phyloP scores from a whole-genome alignment of 2,329 filamentous ascomycete species.

The Didymella exigua region DNA sequence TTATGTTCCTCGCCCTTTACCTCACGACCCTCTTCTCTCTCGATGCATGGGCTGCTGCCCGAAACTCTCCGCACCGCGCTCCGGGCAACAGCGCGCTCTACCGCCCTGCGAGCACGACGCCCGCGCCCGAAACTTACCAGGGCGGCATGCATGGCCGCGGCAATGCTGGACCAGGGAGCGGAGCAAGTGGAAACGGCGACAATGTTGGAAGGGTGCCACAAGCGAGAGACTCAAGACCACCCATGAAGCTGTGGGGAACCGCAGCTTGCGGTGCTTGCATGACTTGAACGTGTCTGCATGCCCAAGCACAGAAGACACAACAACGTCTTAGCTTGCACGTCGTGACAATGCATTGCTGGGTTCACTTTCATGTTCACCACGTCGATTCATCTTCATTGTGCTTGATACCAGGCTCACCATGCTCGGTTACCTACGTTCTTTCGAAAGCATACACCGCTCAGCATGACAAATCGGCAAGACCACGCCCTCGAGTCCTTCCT shows the following conservation, averaged over 20 bases:
- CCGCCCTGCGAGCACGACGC: slow-evolving; percentile 29
- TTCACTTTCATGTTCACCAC: not conserved
- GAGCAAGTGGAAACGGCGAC: slow-evolving; percentile 18
- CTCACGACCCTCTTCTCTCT: slow-evolving; percentile 49
- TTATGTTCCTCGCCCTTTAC: slow-evolving; percentile 47
- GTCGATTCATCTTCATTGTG: too few relatives aligned
- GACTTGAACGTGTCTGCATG: slow-evolving; percentile 3
- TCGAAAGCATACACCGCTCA: not conserved
- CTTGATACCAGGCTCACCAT: not conserved
- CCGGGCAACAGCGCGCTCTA: slow-evolving; percentile 28
- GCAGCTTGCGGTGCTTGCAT: slow-evolving; percentile 41
- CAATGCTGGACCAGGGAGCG: slow-evolving; percentile 24
- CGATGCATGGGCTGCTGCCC: slow-evolving; percentile 45
- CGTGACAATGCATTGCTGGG: too few relatives aligned
- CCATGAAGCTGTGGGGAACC: slow-evolving; percentile 35
- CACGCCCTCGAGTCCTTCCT: not conserved
- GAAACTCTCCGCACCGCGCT: slow-evolving; percentile 39
- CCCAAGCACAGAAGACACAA: not conserved
- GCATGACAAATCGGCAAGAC: not conserved
- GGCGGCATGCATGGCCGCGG: slow-evolving; percentile 39
- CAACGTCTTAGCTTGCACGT: not conserved
- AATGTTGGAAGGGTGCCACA: slow-evolving; percentile 29
- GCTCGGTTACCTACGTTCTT: not conserved
- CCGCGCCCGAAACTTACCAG: slow-evolving; percentile 37
- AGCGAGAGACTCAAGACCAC: slow-evolving; percentile 33